These are phyloP conservation scores for Naematelia encephala DNA, from an alignment of 768 basidiomycete genomes.

Conservation along the genomic window DNA sequence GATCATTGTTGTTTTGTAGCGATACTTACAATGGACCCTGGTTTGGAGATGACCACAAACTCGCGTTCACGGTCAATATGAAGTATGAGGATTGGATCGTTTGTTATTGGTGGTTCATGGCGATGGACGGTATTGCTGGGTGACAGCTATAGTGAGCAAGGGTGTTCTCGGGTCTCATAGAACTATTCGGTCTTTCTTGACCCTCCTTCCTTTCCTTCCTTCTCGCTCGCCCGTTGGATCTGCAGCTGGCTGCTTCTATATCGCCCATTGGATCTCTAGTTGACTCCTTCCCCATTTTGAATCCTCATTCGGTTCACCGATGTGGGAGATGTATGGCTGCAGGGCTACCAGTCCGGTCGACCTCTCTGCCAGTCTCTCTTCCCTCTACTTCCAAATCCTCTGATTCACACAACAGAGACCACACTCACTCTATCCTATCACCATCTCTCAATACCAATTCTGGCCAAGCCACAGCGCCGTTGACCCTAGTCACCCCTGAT, in stretches of 20 bases:
- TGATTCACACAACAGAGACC: not conserved
- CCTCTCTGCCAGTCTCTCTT: too few relatives aligned
- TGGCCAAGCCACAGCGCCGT: conserved; percentile 78
- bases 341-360: too few relatives aligned
- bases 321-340: too few relatives aligned
- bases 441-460: conserved; percentile 77
- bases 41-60: conserved; percentile 93
- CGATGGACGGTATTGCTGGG: conserved; percentile 83
- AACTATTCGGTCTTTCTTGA: too few relatives aligned
- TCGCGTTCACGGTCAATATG: conserved; percentile 71
- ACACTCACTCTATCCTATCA: conserved; percentile 79
- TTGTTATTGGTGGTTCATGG: conserved; percentile 94
- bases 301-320: too few relatives aligned
- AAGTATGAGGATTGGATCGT: conserved; percentile 73
- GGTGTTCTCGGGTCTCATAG: too few relatives aligned
- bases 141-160: not conserved
- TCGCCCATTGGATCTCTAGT: too few relatives aligned
- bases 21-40: conserved; percentile 83
- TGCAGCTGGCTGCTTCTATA: too few relatives aligned
- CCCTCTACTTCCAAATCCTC: too few relatives aligned
- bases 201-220: too few relatives aligned
- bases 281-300: too few relatives aligned
- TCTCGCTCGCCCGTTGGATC: too few relatives aligned
- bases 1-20: not conserved
- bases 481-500: conserved; percentile 91